These are phyloP conservation scores for Calendula officinalis DNA, from an alignment of 129 eudicot species.

Conservation along the genomic window DNA sequence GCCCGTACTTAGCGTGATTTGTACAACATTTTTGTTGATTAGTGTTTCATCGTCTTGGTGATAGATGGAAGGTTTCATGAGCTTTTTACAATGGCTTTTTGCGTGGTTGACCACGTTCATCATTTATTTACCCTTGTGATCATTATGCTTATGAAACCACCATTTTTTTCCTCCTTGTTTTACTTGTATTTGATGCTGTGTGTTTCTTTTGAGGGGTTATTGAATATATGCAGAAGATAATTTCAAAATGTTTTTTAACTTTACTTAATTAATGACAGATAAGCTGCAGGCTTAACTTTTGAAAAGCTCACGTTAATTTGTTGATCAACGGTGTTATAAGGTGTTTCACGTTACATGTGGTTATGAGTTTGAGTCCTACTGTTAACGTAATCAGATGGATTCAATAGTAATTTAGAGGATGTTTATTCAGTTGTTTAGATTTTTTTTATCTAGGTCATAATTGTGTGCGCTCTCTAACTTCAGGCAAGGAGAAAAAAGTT, in stretches of 20 bases:
- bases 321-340: not conserved
- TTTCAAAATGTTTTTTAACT: not conserved
- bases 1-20: not conserved
- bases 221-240: not conserved
- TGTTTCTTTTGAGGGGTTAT: slow-evolving; percentile 3
- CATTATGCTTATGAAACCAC: not conserved
- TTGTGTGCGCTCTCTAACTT: too few relatives aligned
- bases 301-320: not conserved
- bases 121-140: not conserved
- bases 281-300: not conserved
- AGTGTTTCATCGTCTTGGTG: not conserved
- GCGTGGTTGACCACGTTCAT: slow-evolving; percentile 19
- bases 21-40: not conserved
- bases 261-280: not conserved
- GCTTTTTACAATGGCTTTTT: not conserved
- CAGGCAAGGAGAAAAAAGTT: too few relatives aligned
- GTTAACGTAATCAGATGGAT: too few relatives aligned
- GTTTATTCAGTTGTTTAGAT: too few relatives aligned
- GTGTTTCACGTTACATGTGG: too few relatives aligned
- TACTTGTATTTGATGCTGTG: slow-evolving; percentile 8
- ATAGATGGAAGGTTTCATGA: not conserved
- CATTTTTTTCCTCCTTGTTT: not conserved
- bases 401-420: too few relatives aligned
- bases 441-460: too few relatives aligned
- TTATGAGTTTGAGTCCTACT: too few relatives aligned